Evolutionary conservation across 352 stramenopile genomes (phyloP).

Genomic region (Pythium guiyangense): DNA sequence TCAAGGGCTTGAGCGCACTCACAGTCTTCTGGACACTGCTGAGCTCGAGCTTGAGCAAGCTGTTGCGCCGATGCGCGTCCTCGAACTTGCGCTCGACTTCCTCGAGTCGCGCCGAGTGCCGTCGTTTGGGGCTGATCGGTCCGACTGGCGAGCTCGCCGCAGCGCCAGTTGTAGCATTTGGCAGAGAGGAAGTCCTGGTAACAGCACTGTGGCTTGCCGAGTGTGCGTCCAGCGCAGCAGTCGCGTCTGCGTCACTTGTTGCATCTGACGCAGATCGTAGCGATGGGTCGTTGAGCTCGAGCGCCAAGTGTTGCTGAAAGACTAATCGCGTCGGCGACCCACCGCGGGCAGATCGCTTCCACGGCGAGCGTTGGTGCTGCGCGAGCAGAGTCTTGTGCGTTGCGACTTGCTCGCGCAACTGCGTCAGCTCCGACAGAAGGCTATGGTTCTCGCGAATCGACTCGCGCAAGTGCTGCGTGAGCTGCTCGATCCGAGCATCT

Average conservation of each 20-base stretch:
- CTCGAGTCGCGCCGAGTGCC: constrained; percentile 12
- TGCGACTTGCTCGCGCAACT: constrained; percentile 29
- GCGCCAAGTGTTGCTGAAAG: not conserved
- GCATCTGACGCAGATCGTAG: too few relatives aligned
- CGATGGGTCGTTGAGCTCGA: not conserved
- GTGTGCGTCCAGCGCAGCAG: too few relatives aligned
- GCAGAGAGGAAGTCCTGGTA: too few relatives aligned
- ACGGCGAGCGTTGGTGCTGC: constrained; percentile 18
- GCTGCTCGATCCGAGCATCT: constrained; percentile 25
- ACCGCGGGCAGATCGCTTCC: constrained; percentile 11
- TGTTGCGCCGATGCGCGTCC: constrained; percentile 38
- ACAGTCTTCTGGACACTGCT: constrained; percentile 51
- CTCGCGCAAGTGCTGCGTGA: constrained; percentile 43
- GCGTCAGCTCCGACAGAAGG: constrained; percentile 37
- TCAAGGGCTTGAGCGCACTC: constrained; percentile 40
- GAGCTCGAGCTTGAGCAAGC: constrained; percentile 42
- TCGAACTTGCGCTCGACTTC: constrained; percentile 46
- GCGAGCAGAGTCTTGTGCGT: constrained; percentile 20
- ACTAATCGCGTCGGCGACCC: not conserved
- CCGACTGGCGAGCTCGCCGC: constrained; percentile 3
- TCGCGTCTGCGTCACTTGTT: too few relatives aligned
- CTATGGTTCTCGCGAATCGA: constrained; percentile 57
- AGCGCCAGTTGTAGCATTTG: too few relatives aligned
- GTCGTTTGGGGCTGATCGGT: constrained; percentile 16
- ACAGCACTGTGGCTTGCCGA: too few relatives aligned